Evolutionary conservation across 306 rosid genomes (phyloP), one percentile per base, ranked within the genome.

Genomic region (Vigna radiata): DNA sequence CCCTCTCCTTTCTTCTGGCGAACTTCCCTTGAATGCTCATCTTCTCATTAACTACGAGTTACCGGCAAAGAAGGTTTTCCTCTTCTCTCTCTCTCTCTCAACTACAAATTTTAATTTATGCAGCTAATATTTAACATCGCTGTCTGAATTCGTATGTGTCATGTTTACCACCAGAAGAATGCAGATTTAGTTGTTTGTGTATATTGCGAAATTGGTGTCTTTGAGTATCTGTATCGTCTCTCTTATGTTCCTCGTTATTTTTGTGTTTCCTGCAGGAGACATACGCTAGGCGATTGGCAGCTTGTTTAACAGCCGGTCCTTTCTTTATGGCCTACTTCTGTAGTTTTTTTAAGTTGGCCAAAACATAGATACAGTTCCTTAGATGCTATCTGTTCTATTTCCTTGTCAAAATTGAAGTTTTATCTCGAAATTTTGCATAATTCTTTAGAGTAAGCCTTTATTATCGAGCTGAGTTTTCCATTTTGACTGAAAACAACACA

Each of bases 241-340:
- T 48, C 49, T 70, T 36, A 52, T 72, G 64, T 74, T 80, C 43
- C 63, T 79, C 64, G 55, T 50, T 49, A 11, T 59, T 21, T 82
- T 64, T 23, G 46, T 89, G 58, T 68, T 65, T 65, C 54, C 43
- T 68, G 46, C 90, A 92, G 97, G 99, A 92, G 89, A 91, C 88
- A 72, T 92, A 92, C 62, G 81, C 48, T 77, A 89, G 98, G 84
- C 99, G 98, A 33, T 78, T 79, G 86, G 50, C 91, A 8, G 71
- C 97, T 74, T 92, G 97, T 83, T 89, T 91, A 80, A 88, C 99
- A 61, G 50, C 97, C 73, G 99, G 99, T 92, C 69, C 73, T 83
- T 86, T 86, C 83, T 82, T 76, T 59, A 18, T 59, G 65, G 31
- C 85, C 72, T 15, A 36, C 43, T n/a, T 73, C 76, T 79, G 3